Base-by-base conservation (phyloP, 2,329 filamentous ascomycete species). In the Paracoccidioides lutzii region DNA sequence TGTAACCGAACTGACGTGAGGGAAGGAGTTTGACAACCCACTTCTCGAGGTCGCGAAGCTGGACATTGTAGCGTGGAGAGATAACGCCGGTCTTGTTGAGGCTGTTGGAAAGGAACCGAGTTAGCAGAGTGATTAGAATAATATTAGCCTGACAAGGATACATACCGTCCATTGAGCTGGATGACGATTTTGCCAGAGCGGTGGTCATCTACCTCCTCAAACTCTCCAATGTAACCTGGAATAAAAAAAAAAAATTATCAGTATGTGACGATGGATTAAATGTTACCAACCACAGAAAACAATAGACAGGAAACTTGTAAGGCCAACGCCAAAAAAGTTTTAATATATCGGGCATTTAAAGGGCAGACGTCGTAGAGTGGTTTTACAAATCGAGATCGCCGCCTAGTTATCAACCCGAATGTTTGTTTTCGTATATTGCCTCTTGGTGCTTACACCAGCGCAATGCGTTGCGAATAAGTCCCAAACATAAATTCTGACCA, bases 391-490 rank as follows among this genome's bases (percentile, higher is more conserved):
- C 82, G 83, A 85, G 85, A 91, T 85, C 83, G 83, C 89, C 85
- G 86, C 88, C 91, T 95, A 98, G 93, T 97, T 97, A 97, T 97
- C 89, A 96, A 87, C 86, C 90, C 91, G 93, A 93, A 84, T 69
- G 67, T 64, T 64, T 60, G 59, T 51, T 32, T 41, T 28, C 22
- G 15, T 32, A 50, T 12, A 22, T 8, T 35, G 7, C 15, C 14
- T 22, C 32, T 1, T 10, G 22, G 10, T 10, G 4, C 7, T 45
- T 30, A 45, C 28, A 7, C 43, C 10, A 14, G 9, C 4, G 22
- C 22, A 22, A 22, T 22, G 22, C 22, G 22, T 22, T 35, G 53
- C 52, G 10, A 28, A 28, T 14, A 22, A 44, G 12, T 10, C n/a
- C 12, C 14, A 48, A 35, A 7, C 8, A 12, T 6, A 33, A 37